A percentile compares a stretch with the other conserved stretches of the same genome.
Conservation (phyloP, 2,329 filamentous ascomycete species). For the Pyrenochaeta sp. region DNA sequence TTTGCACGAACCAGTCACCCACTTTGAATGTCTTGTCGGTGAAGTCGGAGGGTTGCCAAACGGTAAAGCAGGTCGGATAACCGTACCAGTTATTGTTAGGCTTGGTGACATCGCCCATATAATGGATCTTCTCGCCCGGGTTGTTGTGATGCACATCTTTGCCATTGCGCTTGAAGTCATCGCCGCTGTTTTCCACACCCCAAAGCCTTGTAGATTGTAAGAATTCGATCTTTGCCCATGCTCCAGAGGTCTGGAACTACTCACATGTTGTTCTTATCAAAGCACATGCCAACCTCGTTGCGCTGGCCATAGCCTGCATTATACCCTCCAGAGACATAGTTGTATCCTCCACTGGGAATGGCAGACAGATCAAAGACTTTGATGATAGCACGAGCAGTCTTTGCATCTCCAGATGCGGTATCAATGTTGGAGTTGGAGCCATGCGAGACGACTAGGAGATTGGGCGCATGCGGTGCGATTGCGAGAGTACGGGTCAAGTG, state of each 20-base stretch:
- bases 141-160: conserved; percentile 73
- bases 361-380: conserved; percentile 65
- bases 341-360: conserved; percentile 49
- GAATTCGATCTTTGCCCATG: not conserved
- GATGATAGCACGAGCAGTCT: conserved; percentile 69
- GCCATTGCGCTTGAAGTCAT: conserved; percentile 66
- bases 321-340: conserved; percentile 61
- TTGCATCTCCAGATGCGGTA: conserved; percentile 55
- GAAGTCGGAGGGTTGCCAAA: conserved; percentile 66
- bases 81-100: conserved; percentile 68
- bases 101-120: conserved; percentile 63
- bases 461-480: conserved; percentile 63
- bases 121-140: conserved; percentile 77
- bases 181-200: conserved; percentile 74
- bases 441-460: conserved; percentile 69
- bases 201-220: conserved; percentile 36
- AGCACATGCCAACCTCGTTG: conserved; percentile 71
- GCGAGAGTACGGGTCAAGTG: conserved; percentile 74
- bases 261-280: conserved; percentile 57
- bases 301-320: conserved; percentile 71
- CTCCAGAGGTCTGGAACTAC: conserved; percentile 43
- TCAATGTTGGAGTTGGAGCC: conserved; percentile 73
- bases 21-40: conserved; percentile 60
- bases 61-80: conserved; percentile 73
- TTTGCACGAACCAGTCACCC: conserved; percentile 47